Base-by-base conservation (phyloP, 2,329 filamentous ascomycete species). In the Xylariaceae sp. region DNA sequence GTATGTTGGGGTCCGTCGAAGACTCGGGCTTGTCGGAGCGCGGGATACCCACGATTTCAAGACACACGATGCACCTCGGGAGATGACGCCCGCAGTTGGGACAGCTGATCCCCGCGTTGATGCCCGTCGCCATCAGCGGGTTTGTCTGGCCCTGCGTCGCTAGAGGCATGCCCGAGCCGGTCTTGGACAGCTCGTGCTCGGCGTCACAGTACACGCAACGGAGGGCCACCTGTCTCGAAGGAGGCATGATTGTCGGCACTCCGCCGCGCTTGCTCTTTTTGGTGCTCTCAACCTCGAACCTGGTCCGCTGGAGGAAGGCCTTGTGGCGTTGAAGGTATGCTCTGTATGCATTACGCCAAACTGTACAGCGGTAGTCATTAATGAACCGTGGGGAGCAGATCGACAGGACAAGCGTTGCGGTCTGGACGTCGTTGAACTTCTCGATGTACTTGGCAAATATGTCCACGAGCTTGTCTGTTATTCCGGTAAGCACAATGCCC, bases 351-450 rank as follows among this genome's bases (percentile, higher is more conserved):
- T 71, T 76, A 38, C 83, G 81, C 83, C 86, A 90, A 39, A 82
- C 78, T 8, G 73, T 70, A 63, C 82, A 87, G 47, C 87, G 81
- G 30, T 83, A 68, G 59, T 92, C 87, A 59, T 84, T 76, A 49
- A 90, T 80, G 60, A 87, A 90, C 7, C 79, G 73, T 0, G 86
- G 86, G 40, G 80, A 77, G 50, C 83, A 84, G 58, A 85, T 81
- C 9, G 83, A 83, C 41, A 85, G 75, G 43, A 87, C 75, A 2
- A 92, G 69, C 0, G 85, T 82, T 2, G 85, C 83, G 1, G 85
- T 88, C 63, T 94, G 87, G 16, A 86, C 72, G 59, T 90, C 86
- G 55, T 80, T 73, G 58, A 83, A 88, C 50, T 83, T 83, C 51
- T 81, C 73, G 31, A 92, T 74, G 60, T 88, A 88, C 35, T 78